phyloP scores from a whole-genome alignment of 2,329 filamentous ascomycete species.

The Sporothrix brunneoviolacea region DNA sequence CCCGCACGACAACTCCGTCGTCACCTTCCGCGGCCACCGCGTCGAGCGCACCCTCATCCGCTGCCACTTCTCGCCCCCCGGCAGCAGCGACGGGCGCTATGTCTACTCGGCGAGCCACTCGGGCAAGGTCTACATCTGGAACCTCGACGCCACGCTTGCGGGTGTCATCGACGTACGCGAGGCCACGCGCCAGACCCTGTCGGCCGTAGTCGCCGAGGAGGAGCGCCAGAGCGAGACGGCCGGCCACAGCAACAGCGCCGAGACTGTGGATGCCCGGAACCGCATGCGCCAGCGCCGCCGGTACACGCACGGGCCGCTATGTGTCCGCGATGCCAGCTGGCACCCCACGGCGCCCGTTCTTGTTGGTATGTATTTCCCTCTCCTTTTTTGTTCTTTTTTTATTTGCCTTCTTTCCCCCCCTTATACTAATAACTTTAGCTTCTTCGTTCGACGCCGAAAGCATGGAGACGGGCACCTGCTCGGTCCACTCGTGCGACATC shows the following conservation, averaged over 20 bases:
- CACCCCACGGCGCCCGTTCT: conserved; percentile 78
- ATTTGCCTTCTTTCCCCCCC: no score
- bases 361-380: conserved; percentile 44
- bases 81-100: conserved; percentile 80
- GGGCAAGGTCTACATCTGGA: conserved; percentile 86
- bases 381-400: neutral
- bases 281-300: neutral
- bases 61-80: conserved; percentile 88
- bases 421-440: neutral
- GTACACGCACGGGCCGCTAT: conserved; percentile 41
- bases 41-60: conserved; percentile 87
- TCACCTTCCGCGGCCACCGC: conserved; percentile 86
- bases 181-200: conserved; percentile 43
- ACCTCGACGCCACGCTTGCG: conserved; percentile 76
- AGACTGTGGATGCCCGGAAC: neutral
- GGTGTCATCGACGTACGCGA: conserved; percentile 69
- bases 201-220: neutral
- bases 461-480: conserved; percentile 61
- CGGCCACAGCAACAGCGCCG: neutral
- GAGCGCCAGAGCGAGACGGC: neutral
- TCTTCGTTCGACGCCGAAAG: conserved; percentile 43
- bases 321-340: conserved; percentile 85
- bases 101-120: conserved; percentile 90
- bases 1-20: conserved; percentile 80
- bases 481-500: conserved; percentile 72